phyloP scores from a whole-genome alignment of 441 rosid genomes.

The Syzygium syzygioides region DNA sequence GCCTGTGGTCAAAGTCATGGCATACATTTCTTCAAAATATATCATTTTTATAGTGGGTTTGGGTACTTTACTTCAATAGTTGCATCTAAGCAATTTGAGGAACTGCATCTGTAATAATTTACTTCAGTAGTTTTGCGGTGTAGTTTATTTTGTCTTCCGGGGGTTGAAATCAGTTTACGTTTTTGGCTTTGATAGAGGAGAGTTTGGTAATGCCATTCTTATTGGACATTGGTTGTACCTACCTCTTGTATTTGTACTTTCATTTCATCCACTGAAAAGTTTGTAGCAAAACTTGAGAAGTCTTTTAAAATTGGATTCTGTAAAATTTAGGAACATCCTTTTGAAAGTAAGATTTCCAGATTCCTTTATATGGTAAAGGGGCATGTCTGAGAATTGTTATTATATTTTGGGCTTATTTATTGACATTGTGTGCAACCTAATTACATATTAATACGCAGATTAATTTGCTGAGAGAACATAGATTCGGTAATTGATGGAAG shows the following conservation, averaged over 20 bases:
- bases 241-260: background rate
- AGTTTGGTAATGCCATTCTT: background rate
- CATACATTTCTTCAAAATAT: background rate
- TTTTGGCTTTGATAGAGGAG: background rate
- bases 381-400: background rate
- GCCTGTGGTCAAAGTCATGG: background rate
- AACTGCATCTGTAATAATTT: background rate
- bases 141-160: background rate
- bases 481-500: background rate
- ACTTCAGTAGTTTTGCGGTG: background rate
- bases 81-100: background rate
- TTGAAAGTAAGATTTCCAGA: background rate
- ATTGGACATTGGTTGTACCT: background rate
- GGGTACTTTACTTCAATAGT: background rate
- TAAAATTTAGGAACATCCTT: background rate
- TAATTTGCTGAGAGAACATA: background rate
- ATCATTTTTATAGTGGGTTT: background rate
- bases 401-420: background rate
- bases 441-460: background rate
- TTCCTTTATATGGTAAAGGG: background rate
- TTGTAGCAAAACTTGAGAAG: background rate
- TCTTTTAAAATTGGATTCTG: background rate
- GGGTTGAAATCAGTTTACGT: background rate
- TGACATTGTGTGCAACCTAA: background rate
- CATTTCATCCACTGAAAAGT: background rate